These are phyloP conservation scores for Talaromyces amestolkiae DNA, from an alignment of 2,329 filamentous ascomycete genomes.

Conservation along the genomic window DNA sequence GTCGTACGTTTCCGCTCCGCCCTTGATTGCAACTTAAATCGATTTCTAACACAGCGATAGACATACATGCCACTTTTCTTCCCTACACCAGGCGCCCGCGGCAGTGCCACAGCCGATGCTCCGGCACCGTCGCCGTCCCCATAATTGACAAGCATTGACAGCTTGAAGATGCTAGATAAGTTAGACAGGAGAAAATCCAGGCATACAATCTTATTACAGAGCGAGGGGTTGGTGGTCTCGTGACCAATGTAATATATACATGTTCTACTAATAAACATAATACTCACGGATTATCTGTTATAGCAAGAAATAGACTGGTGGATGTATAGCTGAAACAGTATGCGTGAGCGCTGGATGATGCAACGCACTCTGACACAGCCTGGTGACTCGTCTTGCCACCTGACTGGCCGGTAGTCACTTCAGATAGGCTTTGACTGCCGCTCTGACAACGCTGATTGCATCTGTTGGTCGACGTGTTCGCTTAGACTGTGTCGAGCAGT, in stretches of 20 bases:
- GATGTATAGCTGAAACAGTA: not conserved
- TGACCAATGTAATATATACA: constrained; percentile 12
- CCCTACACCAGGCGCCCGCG: constrained; percentile 49
- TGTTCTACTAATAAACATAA: constrained; percentile 8
- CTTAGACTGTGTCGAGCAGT: too few relatives aligned
- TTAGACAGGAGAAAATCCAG: not conserved
- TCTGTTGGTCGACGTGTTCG: not conserved
- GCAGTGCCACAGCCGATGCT: constrained; percentile 45
- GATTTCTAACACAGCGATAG: constrained; percentile 35
- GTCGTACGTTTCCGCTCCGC: constrained; percentile 40
- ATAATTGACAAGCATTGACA: not conserved
- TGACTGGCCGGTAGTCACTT: not conserved
- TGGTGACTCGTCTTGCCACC: constrained; percentile 13
- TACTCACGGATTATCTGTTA: not conserved
- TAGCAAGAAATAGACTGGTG: not conserved
- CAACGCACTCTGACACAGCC: constrained; percentile 4
- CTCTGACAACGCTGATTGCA: not conserved
- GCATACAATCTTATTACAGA: not conserved
- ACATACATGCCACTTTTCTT: constrained; percentile 66
- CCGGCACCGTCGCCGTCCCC: constrained; percentile 45
- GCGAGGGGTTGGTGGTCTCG: not conserved
- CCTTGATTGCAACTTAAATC: not conserved
- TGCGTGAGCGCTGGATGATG: constrained; percentile 6
- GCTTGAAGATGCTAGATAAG: not conserved
- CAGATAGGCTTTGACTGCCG: not conserved